These are phyloP conservation scores for Alternaria sp. DNA, from an alignment of 2,329 filamentous ascomycete species.

Conservation along the genomic window DNA sequence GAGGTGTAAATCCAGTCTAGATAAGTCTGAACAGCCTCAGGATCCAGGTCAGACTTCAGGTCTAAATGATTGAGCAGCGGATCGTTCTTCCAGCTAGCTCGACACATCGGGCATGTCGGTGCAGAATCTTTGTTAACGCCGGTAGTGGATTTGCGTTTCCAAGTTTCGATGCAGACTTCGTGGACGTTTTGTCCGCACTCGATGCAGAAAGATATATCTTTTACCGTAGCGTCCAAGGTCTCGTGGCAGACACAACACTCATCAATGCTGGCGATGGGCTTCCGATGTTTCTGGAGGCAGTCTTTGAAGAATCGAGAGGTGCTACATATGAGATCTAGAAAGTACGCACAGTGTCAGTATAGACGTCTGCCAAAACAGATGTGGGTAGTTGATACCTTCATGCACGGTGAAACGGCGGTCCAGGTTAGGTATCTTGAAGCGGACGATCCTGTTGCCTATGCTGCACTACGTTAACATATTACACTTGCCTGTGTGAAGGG, in stretches of 20 bases:
- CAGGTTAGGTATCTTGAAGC: conserved; percentile 15
- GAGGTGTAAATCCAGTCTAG: conserved; percentile 25
- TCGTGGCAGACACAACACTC: conserved; percentile 32
- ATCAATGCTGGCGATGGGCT: conserved; percentile 12
- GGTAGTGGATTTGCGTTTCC: background rate
- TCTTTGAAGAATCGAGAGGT: conserved; percentile 26
- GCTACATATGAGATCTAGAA: conserved; percentile 27
- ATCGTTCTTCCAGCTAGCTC: conserved; percentile 15
- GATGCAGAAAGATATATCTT: conserved; percentile 26
- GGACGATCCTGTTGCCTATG: conserved; percentile 8
- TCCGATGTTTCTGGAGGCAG: conserved; percentile 23
- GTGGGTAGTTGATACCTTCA: conserved; percentile 3
- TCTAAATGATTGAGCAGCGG: background rate
- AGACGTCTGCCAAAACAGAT: background rate
- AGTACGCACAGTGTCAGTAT: background rate
- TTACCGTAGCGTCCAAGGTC: conserved; percentile 3
- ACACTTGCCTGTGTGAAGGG: background rate
- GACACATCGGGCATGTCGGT: conserved; percentile 27
- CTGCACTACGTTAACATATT: conserved; percentile 2
- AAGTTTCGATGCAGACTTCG: conserved; percentile 18
- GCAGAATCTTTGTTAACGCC: background rate
- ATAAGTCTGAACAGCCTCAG: conserved; percentile 17
- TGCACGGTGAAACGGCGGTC: conserved; percentile 27
- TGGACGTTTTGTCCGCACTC: conserved; percentile 32
- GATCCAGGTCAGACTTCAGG: conserved; percentile 3